phyloP scores from a whole-genome alignment of 768 basidiomycete species.

The Boletus vermiculosoides region DNA sequence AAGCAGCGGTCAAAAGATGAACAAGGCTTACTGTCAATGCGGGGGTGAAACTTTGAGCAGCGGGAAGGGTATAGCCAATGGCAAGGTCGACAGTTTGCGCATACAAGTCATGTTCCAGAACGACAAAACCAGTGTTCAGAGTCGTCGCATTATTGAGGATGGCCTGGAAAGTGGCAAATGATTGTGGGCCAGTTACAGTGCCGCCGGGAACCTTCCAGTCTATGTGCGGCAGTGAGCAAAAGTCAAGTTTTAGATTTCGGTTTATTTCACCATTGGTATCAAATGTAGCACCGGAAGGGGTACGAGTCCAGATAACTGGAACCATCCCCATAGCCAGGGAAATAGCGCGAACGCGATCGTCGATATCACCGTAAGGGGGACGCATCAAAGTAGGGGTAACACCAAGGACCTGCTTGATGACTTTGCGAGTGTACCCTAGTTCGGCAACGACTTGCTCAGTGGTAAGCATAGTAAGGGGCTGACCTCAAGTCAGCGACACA shows the following conservation, averaged over 20 bases:
- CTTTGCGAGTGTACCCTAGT: conserved; percentile 87
- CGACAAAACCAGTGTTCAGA: conserved; percentile 75
- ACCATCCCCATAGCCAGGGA: conserved; percentile 86
- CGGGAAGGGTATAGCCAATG: conserved; percentile 78
- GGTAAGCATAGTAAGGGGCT: conserved; percentile 68
- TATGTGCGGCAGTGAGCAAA: conserved; percentile 24
- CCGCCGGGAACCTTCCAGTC: conserved; percentile 91
- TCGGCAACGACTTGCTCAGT: conserved; percentile 89
- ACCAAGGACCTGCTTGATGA: conserved; percentile 73
- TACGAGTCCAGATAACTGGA: conserved; percentile 87
- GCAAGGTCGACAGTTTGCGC: conserved; percentile 88
- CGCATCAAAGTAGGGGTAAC: conserved; percentile 79
- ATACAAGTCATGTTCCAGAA: conserved; percentile 85
- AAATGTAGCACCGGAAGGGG: conserved; percentile 52
- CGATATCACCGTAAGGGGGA: conserved; percentile 83
- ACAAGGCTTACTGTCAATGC: conserved; percentile 53
- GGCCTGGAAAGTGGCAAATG: conserved; percentile 64
- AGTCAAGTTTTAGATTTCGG: neutral
- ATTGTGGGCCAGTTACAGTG: conserved; percentile 58
- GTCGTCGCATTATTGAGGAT: conserved; percentile 70
- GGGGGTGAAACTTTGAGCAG: conserved; percentile 66
- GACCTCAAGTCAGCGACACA: conserved; percentile 15
- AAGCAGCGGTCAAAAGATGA: neutral
- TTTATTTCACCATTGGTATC: conserved; percentile 64
- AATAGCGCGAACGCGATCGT: conserved; percentile 92